Evolutionary conservation across 352 stramenopile species (phyloP), one percentile per base, ranked within the genome.

Genomic region (Halophytophthora polymorphica): DNA sequence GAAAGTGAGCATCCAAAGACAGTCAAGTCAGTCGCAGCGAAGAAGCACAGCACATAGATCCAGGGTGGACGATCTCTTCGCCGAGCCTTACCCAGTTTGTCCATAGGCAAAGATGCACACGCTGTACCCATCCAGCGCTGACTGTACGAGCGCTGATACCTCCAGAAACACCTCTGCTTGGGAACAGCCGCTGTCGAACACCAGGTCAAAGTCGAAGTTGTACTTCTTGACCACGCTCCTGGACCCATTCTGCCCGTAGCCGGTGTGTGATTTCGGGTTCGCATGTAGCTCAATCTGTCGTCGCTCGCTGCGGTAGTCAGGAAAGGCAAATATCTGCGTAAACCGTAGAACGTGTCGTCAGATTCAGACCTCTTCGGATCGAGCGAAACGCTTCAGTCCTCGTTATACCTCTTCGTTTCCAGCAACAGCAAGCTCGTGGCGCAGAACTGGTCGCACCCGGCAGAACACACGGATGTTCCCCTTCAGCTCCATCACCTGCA

Each of bases 161-260:
- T 99, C 96, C 7, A 96, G 65, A 63, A 99, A 99, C 6, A 99
- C 82, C 35, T 97, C 75, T 55, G 98, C 93, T 74, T 99, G 97
- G 7, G 69, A 95, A 37, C 86, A 93, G 11, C 73, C 74, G 25
- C 89, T 92, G 47, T 93, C 77, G 58, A 99, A 99, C 2, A 99
- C 96, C 37, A 96, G 83, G 64, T 99, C 97, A 61, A 99, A 99
- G 41, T 96, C 90, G 60, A 99, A 99, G 36, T 62, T 79, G 61
- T 91, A 92, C 67, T 92, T 92, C 49, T 95, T 95, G 41, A 85
- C 59, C 0, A 80, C 60, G 17, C 83, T 73, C 11, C 61, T 71
- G 7, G 54, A 45, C 25, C 64, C 59, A 41, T 71, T 83, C 53
- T 89, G 80, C 0, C 71, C 81, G 40, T 94, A 94, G 29, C 82